Evolutionary conservation across 192 early-diverging fungal genomes (phyloP), one percentile per base, ranked within the genome.

Genomic region (Gaertneriomyces sp.): DNA sequence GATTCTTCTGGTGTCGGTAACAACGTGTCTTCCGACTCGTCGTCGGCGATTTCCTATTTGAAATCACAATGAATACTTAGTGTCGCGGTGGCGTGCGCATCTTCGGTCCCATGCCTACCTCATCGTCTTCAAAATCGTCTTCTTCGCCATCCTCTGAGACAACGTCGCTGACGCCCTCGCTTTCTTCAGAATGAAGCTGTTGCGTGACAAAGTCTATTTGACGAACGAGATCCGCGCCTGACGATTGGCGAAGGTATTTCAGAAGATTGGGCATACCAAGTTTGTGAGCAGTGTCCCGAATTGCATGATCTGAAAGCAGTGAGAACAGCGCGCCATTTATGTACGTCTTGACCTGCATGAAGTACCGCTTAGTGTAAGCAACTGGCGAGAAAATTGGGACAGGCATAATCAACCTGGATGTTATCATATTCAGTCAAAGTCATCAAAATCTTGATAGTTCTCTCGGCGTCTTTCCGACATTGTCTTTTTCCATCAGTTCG

Each of bases 151-250:
- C 80, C 43, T 73, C 79, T 12, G 72, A 73, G 5, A 74, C 39
- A 12, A 42, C 51, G 42, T 80, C 78, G 16, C 44, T 43, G 49
- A 11, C 39, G 43, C 71, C 72, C n/a, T 63, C 49, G n/a, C 60
- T 69, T 47, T 55, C 53, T n/a, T 72, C 74, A 57, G 55, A 39
- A 10, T 49, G 40, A 33, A 81, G 47, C 59, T 75, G 68, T 43
- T 77, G 74, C 45, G 78, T 58, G 6, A 81, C 77, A 66, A 75
- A 79, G 17, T 77, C 76, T 49, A 82, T 77, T 63, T 82, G 80
- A 33, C 68, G 65, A 10, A 57, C 51, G 41, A 82, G 61, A 46
- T 64, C 61, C 45, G 79, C 80, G 38, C 74, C 74, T 14, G 45
- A 51, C 4, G 40, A 46, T 38, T 74, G 54, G 14, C 66, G 45